phyloP scores from a whole-genome alignment of 1,139 yeast species.

The Nakaseomyces glabratus region DNA sequence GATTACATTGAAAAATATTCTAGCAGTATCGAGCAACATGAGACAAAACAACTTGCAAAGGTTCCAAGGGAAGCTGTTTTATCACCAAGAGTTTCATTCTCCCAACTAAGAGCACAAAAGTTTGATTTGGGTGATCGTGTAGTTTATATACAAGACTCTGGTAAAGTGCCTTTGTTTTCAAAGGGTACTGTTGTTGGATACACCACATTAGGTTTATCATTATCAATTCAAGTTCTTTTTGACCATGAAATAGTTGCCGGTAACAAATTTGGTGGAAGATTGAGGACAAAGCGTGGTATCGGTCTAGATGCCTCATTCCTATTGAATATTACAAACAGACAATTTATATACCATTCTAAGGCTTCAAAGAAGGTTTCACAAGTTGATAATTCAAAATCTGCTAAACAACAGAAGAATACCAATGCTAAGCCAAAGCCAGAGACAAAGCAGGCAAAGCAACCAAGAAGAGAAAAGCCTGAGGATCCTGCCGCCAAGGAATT shows the following conservation, averaged over 20 bases:
- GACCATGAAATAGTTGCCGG: conserved; percentile 81
- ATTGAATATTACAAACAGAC: conserved; percentile 65
- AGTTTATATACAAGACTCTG: conserved; percentile 74
- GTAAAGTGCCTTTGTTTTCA: conserved; percentile 79
- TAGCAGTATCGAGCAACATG: conserved; percentile 35
- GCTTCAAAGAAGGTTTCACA: conserved; percentile 42
- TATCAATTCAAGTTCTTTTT: conserved; percentile 61
- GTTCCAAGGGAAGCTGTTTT: conserved; percentile 82
- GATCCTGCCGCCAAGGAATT: conserved; percentile 23
- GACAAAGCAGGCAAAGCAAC: conserved; percentile 8
- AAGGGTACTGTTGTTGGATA: conserved; percentile 89
- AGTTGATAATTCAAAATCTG: conserved; percentile 11
- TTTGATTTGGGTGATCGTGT: conserved; percentile 88
- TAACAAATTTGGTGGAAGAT: conserved; percentile 67
- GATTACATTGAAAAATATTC: conserved; percentile 44
- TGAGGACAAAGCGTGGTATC: conserved; percentile 71
- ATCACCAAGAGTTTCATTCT: conserved; percentile 65
- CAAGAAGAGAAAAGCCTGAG: conserved; percentile 7
- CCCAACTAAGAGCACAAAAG: conserved; percentile 62
- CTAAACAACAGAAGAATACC: conserved; percentile 8
- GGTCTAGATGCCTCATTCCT: conserved; percentile 75
- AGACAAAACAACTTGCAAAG: conserved; percentile 56
- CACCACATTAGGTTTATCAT: conserved; percentile 48
- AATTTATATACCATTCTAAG: conserved; percentile 65
- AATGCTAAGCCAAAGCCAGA: conserved; percentile 7